Base-by-base conservation (phyloP, 73 alveolate species). In the Urostyla sp. region DNA sequence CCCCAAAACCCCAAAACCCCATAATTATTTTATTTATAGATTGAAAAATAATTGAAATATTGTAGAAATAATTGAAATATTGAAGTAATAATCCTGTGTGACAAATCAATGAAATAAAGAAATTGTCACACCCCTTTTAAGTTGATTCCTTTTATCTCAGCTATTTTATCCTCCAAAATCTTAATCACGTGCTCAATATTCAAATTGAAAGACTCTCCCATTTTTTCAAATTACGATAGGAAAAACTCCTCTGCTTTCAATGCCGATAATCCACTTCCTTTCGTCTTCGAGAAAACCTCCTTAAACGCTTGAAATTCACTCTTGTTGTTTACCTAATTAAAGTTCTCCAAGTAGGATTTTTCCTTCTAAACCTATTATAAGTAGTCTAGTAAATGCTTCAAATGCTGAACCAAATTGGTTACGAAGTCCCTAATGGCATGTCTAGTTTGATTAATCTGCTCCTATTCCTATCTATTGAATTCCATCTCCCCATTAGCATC, bases 401-500 rank as follows among this genome's bases (percentile, higher is more conserved):
- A 49, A 44, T 81, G 85, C 1, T 61, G 50, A 0, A 81, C 48
- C 0, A 81, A 60, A 18, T 59, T 69, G 21, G 66, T 36, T n/a
- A 46, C 74, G 60, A 81, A 81, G 38, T 81, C 91, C 26, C 91
- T 67, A 36, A 81, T 72, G 5, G 91, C 91, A 46, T 81, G 85
- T 37, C 91, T 49, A 6, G 85, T 72, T 13, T 23, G 50, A 24
- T 69, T 20, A 1, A 81, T 58, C 49, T 67, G 32, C 31, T 81
- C 91, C 45, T 55, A 46, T 38, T 81, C 91, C 8, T 36, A 30
- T 16, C 54, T 35, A 31, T 49, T 55, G 21, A 45, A 63, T 15
- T 54, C 91, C 13, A 32, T 80, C 18, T 49, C 85, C 24, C 67
- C 90, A 66, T 80, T 80, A n/a, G n/a, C n/a, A 28, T 52, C 35